Evolutionary conservation across 2,329 filamentous ascomycete genomes (phyloP), one percentile per base, ranked within the genome.

Genomic region (Metarhizium album): DNA sequence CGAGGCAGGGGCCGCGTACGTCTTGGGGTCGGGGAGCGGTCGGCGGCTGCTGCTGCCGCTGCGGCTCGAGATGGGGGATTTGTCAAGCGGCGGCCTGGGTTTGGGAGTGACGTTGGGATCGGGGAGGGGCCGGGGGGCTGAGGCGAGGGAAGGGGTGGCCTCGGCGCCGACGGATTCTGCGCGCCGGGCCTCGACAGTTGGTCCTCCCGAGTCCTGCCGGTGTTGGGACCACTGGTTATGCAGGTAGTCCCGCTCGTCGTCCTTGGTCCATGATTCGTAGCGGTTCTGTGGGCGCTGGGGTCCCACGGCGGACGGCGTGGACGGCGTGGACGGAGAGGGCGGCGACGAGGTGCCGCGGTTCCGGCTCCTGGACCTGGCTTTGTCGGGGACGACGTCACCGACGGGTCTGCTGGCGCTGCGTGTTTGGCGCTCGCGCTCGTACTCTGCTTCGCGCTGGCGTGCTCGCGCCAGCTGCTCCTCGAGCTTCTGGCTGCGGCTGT

Each of bases 401-500:
- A 45, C 29, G 31, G 54, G 57, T 42, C 64, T 57, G 35, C 61
- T 58, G 58, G 69, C 68, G 42, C 55, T 52, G 48, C 59, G 62
- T 64, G 74, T 67, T 63, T 79, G 64, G 52, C 82, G 69, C 60
- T 78, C 73, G 54, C 74, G 68, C 69, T 85, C 71, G 65, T 83
- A 76, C 70, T 85, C 74, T 66, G 78, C 67, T 64, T 85, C 74
- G 66, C 85, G 65, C 70, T 83, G 64, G 59, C 84, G 72, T 56
- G 82, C 74, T 62, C 78, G 57, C 71, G 86, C 75, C 20, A 82
- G 64, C 74, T 87, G 73, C 69, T 79, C 75, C 68, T 97, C 91
- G 4, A 97, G 75, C 63, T 96, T 84, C 59, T 79, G 79, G 55
- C 75, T 78, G 55, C 74, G 71, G 18, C 65, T 58, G 51, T 24